Percentiles rank a stretch among this genome's conserved stretches.
Evolutionary conservation across 2,329 filamentous ascomycete genomes (phyloP).

Genomic region (Tolypocladium endophyticum): DNA sequence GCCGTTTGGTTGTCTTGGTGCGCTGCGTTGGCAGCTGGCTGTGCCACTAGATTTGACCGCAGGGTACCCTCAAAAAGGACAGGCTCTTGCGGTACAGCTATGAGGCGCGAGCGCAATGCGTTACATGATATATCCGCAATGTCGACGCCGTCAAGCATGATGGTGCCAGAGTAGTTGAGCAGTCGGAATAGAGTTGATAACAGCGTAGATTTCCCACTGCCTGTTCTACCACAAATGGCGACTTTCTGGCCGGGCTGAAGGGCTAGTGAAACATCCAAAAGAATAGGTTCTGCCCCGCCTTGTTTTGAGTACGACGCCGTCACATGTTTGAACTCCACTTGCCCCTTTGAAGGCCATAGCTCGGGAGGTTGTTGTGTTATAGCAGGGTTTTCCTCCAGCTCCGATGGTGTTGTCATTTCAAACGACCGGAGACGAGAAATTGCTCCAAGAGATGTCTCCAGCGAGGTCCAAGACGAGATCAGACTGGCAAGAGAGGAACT

Average conservation of each 20-base stretch:
- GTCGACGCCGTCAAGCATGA: constrained; percentile 30
- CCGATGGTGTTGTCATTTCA: constrained; percentile 8
- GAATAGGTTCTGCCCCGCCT: constrained; percentile 1
- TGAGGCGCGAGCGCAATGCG: constrained; percentile 30
- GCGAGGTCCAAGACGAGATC: constrained; percentile 17
- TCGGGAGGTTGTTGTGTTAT: constrained; percentile 7
- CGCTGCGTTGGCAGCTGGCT: no score
- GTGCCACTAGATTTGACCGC: constrained; percentile 5
- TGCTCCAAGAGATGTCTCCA: constrained; percentile 19
- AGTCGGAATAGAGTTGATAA: constrained; percentile 25
- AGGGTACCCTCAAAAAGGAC: constrained; percentile 33
- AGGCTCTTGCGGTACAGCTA: constrained; percentile 39
- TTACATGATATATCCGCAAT: constrained; percentile 25
- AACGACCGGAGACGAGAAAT: constrained; percentile 16
- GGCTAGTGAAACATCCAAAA: constrained; percentile 11
- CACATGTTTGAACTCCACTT: constrained; percentile 13
- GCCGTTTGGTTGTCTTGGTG: no score
- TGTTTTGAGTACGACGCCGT: constrained; percentile 14
- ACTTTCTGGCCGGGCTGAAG: constrained; percentile 18
- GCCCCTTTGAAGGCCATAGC: constrained; percentile 16
- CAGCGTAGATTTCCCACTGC: constrained; percentile 29
- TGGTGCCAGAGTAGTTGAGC: constrained; percentile 20
- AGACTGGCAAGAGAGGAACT: constrained; percentile 10
- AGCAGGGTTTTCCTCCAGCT: constrained; percentile 1
- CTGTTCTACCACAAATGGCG: constrained; percentile 22